Base-by-base conservation (phyloP, 2,329 filamentous ascomycete genomes). In the Aureobasidium sp. region DNA sequence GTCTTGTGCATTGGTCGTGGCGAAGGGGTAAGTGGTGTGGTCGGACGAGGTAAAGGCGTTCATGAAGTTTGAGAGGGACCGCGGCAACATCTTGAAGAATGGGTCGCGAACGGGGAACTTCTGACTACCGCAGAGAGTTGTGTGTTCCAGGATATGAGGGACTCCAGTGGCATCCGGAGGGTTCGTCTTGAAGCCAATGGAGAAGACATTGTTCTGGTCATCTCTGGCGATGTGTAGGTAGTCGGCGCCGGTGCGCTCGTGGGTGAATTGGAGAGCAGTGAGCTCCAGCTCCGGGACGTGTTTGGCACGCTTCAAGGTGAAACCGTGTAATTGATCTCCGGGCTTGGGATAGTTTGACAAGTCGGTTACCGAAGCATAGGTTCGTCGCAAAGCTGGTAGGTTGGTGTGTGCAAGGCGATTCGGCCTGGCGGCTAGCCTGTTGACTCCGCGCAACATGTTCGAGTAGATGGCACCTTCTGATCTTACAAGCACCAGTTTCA, bases 61-160 rank as follows among this genome's bases (percentile, higher is more conserved):
- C 94, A 99, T 99, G 72, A 97, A 99, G 76, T 97, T 99, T 66
- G 94, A 97, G n/a, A 99, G 82, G 5, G 94, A 97, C 68, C 94
- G 86, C 24, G 94, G 94, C 29, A 99, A 83, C 94, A 99, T 99
- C 82, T 97, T 99, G 81, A 99, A 99, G 81, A 99, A 99, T 0
- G 94, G 94, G 71, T 99, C 94, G 65, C 94, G 90, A 63, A 99
- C 93, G n/a, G 94, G 94, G 72, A 92, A 96, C 87, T 95, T 96
- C 73, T 96, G 81, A 72, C 93, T 97, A 24, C 94, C 94, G 71
- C 94, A 99, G 47, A 99, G 79, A 1, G 94, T 97, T 22, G 94
- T 97, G 77, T 99, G 94, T 78, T 99, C 94, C 62, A 99, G 82
- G 68, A 99, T 97, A 76, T 99, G 94, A 19, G 94, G 94, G 47